Evolutionary conservation across 805 yeast genomes (phyloP), one percentile per base, ranked within the genome.

Genomic region (Priceomyces melissophilus): DNA sequence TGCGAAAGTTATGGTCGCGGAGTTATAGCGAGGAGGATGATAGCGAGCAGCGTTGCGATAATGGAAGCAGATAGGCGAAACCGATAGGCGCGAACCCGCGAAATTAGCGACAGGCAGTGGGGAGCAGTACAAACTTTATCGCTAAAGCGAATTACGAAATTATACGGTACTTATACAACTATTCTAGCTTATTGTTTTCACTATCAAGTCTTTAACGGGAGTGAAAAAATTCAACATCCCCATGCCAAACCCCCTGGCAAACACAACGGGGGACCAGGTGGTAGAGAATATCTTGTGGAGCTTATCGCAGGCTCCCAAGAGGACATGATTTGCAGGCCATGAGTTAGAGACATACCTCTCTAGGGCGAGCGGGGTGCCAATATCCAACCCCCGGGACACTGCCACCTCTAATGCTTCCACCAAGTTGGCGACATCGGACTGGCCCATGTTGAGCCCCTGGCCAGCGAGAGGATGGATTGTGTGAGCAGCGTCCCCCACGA

Each of bases 401-500:
- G 95, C 95, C 8, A 46, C 67, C 48, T 87, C 95, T 20, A 93
- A 55, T 0, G 91, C 86, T 2, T 58, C 66, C 1, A 83, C 80
- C 25, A 93, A 69, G 2, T 82, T 68, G 43, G 82, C 81, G 2
- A 87, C 96, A 58, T 93, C 99, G 20, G 84, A 82, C 60, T 90
- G 97, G 14, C 99, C 99, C 96, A 91, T 89, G 61, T 93, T 93
- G 42, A 93, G 75, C 17, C 99, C 99, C 64, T 93, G 99, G 8
- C 99, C 99, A 3, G 97, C 97, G 44, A 93, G 71, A 2, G 99
- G 99, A 60, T 93, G 98, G 1, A 96, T 87, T 0, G 97, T 84
- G 54, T 93, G 99, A 0, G 98, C 98, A 1, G 99, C 98, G 63
- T 93, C 99, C 17, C 99, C 99, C 8, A 91, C 86, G n/a, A 93